Evolutionary conservation across 2,329 filamentous ascomycete genomes (phyloP).

Genomic region (Plectosphaerella cucumerina): DNA sequence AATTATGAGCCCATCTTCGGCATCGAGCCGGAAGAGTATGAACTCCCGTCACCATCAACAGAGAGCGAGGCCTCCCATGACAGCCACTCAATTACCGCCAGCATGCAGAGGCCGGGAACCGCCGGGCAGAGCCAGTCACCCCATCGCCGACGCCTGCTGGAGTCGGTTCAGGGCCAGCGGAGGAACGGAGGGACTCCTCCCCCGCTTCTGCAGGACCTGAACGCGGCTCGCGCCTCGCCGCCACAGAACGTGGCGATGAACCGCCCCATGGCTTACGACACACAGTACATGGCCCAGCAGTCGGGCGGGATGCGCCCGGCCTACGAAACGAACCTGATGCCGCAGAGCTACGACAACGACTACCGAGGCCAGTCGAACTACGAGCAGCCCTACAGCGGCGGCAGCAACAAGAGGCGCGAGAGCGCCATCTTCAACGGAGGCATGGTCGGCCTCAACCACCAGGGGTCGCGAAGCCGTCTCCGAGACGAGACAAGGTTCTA

Average conservation of each 20-base stretch:
- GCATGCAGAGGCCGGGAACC: conserved; percentile 38
- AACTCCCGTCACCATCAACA: conserved; percentile 43
- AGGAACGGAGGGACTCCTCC: conserved; percentile 40
- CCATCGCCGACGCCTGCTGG: conserved; percentile 44
- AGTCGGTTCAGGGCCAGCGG: conserved; percentile 29
- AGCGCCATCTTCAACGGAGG: conserved; percentile 55
- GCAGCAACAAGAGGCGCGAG: conserved; percentile 49
- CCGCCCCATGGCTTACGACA: conserved; percentile 37
- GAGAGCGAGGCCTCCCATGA: conserved; percentile 23
- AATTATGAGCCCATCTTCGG: conserved; percentile 87
- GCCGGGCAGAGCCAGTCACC: conserved; percentile 45
- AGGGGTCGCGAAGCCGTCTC: conserved; percentile 48
- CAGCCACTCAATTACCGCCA: conserved; percentile 5
- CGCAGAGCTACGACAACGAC: conserved; percentile 18
- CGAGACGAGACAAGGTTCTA: conserved; percentile 50
- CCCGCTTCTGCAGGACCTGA: conserved; percentile 32
- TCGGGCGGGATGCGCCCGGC: conserved; percentile 30
- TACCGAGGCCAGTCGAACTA: conserved; percentile 23
- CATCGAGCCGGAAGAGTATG: conserved; percentile 60
- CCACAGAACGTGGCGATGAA: conserved; percentile 23
- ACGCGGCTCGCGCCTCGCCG: conserved; percentile 31
- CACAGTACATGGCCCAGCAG: conserved; percentile 34
- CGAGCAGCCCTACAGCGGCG: conserved; percentile 31
- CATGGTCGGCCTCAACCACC: conserved; percentile 43
- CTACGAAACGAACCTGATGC: conserved; percentile 39